Conservation (phyloP, 345 rosid species). For the Gossypium anomalum region DNA sequence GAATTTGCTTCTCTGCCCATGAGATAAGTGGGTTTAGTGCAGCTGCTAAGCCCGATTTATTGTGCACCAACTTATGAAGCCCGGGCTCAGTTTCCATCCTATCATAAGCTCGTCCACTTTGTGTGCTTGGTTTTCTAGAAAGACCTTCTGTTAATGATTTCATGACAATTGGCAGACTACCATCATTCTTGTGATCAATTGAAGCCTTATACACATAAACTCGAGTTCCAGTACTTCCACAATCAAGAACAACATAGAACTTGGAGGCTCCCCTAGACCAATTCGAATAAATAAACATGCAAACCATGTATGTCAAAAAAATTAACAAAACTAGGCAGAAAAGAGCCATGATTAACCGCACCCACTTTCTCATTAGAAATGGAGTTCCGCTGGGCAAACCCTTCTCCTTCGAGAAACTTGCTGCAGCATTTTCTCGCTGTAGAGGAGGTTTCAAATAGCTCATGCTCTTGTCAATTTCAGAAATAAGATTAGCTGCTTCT, state of each 20-base stretch:
- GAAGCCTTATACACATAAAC: slow-evolving; percentile 77
- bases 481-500: slow-evolving; percentile 40
- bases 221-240: slow-evolving; percentile 99
- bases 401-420: slow-evolving; percentile 89
- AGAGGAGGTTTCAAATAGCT: slow-evolving; percentile 31
- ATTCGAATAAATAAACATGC: slow-evolving; percentile 57
- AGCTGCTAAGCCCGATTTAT: slow-evolving; percentile 64
- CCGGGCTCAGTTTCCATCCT: slow-evolving; percentile 99
- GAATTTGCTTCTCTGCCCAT: slow-evolving; percentile 96
- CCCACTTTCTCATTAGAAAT: slow-evolving; percentile 51
- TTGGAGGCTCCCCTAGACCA: slow-evolving; percentile 73
- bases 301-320: slow-evolving; percentile 49
- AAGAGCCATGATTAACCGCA: slow-evolving; percentile 43
- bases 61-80: slow-evolving; percentile 71
- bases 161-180: slow-evolving; percentile 66
- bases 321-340: slow-evolving; percentile 53
- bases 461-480: slow-evolving; percentile 37
- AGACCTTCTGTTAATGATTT: slow-evolving; percentile 65
- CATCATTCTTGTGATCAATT: slow-evolving; percentile 48
- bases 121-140: slow-evolving; percentile 52
- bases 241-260: slow-evolving; percentile 89
- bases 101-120: slow-evolving; percentile 88
- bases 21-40: slow-evolving; percentile 77
- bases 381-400: slow-evolving; percentile 43
- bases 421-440: slow-evolving; percentile 45